Evolutionary conservation across 2,329 filamentous ascomycete species (phyloP).

Genomic region (Aspergillus terreus): DNA sequence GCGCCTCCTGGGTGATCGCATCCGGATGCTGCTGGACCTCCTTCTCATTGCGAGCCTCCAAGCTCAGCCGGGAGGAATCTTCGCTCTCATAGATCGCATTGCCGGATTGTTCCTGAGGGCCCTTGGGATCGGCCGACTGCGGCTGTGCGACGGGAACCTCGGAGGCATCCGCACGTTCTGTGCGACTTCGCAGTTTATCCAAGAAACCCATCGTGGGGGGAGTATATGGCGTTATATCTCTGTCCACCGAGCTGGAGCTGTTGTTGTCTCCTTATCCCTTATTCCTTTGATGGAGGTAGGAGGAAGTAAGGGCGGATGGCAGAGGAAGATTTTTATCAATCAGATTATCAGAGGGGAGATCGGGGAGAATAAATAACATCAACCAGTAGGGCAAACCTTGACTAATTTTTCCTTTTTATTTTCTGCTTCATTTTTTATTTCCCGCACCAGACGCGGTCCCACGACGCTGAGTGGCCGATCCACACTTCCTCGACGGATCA

Average conservation of each 20-base stretch:
- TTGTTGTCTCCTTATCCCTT: neutral
- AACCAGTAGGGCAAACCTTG: neutral
- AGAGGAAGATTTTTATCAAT: neutral
- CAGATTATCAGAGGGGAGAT: neutral
- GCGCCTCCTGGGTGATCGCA: conserved; percentile 26
- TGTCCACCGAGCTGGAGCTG: neutral
- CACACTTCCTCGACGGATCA: conserved; percentile 4
- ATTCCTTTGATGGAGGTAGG: neutral
- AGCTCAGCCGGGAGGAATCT: conserved; percentile 20
- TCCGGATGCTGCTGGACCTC: conserved; percentile 21
- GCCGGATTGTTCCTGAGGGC: neutral
- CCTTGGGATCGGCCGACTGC: neutral
- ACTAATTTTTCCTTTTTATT: too few relatives aligned
- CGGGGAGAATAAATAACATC: neutral
- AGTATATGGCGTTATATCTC: neutral
- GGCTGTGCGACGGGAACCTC: neutral
- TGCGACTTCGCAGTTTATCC: neutral
- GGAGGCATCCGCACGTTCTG: neutral
- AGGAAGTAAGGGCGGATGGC: neutral
- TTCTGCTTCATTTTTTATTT: neutral
- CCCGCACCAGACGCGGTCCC: conserved; percentile 1
- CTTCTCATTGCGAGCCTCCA: conserved; percentile 27
- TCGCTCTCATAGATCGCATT: conserved; percentile 7
- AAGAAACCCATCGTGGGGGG: conserved; percentile 1
- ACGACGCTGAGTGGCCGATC: conserved; percentile 1